These are phyloP conservation scores for Aspergillus sp. DNA, from an alignment of 2,329 filamentous ascomycete species.

Conservation along the genomic window DNA sequence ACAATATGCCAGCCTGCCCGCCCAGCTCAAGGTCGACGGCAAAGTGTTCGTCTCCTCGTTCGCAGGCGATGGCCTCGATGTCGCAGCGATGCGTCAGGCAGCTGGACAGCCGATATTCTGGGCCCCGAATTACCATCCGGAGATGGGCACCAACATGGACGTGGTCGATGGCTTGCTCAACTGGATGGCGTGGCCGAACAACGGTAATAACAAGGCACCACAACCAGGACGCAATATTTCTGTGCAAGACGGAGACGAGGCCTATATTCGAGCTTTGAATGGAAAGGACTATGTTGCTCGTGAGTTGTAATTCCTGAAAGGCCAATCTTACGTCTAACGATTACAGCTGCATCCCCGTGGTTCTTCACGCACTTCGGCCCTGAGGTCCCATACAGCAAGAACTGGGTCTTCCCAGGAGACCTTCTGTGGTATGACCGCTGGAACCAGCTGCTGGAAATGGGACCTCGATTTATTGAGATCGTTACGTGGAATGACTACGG, in stretches of 20 bases:
- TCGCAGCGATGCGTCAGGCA: slow-evolving; percentile 41
- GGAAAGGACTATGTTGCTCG: slow-evolving; percentile 53
- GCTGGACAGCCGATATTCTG: slow-evolving; percentile 49
- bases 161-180: slow-evolving; percentile 44
- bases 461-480: slow-evolving; percentile 51
- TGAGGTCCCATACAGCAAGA: slow-evolving; percentile 50
- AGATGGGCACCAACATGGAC: slow-evolving; percentile 34
- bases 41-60: slow-evolving; percentile 58
- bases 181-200: slow-evolving; percentile 47
- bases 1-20: slow-evolving; percentile 45
- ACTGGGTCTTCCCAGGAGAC: slow-evolving; percentile 52
- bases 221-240: slow-evolving; percentile 39
- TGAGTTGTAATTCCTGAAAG: no score
- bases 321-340: no score
- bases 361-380: slow-evolving; percentile 53
- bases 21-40: slow-evolving; percentile 52
- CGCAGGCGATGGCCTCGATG: slow-evolving; percentile 49
- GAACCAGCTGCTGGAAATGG: slow-evolving; percentile 42
- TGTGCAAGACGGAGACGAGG: slow-evolving; percentile 41
- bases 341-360: slow-evolving; percentile 48
- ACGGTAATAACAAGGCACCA: slow-evolving; percentile 52
- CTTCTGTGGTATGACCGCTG: slow-evolving; percentile 46
- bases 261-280: slow-evolving; percentile 35
- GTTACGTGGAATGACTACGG: slow-evolving; percentile 55
- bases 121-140: slow-evolving; percentile 52